These are phyloP conservation scores for Styphnolobium japonicum DNA, from an alignment of 306 rosid genomes.

Conservation along the genomic window DNA sequence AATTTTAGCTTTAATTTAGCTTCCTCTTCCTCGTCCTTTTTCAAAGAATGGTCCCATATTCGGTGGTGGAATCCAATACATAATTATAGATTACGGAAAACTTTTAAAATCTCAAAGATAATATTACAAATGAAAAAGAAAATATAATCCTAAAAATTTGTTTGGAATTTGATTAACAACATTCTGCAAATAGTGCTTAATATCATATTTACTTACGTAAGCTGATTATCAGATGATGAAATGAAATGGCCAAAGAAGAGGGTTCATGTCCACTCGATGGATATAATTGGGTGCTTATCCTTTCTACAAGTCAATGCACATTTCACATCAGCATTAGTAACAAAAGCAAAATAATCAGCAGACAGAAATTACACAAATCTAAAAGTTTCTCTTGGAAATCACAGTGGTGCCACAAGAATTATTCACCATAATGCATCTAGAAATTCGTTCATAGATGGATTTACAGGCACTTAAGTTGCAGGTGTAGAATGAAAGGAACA, in stretches of 20 bases:
- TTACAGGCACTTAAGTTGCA: slow-evolving; percentile 10
- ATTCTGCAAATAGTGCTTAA: neutral
- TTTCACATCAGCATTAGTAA: slow-evolving; percentile 13
- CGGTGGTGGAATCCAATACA: slow-evolving; percentile 40
- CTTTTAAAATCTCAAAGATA: neutral
- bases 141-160: neutral
- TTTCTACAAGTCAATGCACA: slow-evolving; percentile 32
- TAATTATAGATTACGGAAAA: neutral
- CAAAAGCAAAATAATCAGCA: neutral
- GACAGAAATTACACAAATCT: slow-evolving; percentile 3
- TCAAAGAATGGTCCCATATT: slow-evolving; percentile 95
- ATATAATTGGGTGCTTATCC: slow-evolving; percentile 83
- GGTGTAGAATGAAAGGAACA: neutral
- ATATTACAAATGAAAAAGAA: neutral
- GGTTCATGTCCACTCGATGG: slow-evolving; percentile 96
- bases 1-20: slow-evolving; percentile 79
- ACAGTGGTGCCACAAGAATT: neutral
- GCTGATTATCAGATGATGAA: slow-evolving; percentile 91
- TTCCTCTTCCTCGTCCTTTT: slow-evolving; percentile 94
- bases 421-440: slow-evolving; percentile 1
- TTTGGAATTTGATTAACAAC: neutral
- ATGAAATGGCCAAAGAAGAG: slow-evolving; percentile 84
- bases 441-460: neutral
- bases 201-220: slow-evolving; percentile 62
- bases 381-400: neutral